Percentiles rank a stretch among this genome's conserved stretches.
phyloP scores from a whole-genome alignment of 1,139 yeast species.

The Taphrina pruni region DNA sequence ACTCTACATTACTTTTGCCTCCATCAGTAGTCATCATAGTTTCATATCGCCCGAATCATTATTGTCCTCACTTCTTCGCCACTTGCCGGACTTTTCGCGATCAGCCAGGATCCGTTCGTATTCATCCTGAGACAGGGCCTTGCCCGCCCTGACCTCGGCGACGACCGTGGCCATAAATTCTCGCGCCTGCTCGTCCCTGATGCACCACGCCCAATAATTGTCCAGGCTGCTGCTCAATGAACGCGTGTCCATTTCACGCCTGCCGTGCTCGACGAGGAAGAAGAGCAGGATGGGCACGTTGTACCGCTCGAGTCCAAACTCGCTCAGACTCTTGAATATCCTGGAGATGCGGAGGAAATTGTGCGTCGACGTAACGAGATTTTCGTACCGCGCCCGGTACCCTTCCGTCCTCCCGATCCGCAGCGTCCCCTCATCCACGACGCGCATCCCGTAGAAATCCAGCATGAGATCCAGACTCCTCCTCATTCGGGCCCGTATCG shows the following conservation, averaged over 20 bases:
- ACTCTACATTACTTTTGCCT: not conserved
- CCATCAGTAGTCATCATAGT: not conserved
- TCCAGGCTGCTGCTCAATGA: slow-evolving; percentile 18
- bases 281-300: slow-evolving; percentile 20
- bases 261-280: slow-evolving; percentile 19
- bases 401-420: slow-evolving; percentile 13
- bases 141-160: not conserved
- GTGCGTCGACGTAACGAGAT: slow-evolving; percentile 6
- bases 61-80: not conserved
- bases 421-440: not conserved
- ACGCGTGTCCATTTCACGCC: slow-evolving; percentile 3
- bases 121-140: not conserved
- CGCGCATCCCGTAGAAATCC: slow-evolving; percentile 34
- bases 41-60: not conserved
- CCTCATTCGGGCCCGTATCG: slow-evolving; percentile 4
- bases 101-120: not conserved
- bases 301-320: slow-evolving; percentile 11
- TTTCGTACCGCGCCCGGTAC: slow-evolving; percentile 14
- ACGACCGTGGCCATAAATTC: not conserved
- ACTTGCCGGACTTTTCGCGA: not conserved
- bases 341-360: slow-evolving; percentile 26
- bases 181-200: slow-evolving; percentile 2
- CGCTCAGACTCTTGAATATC: slow-evolving; percentile 30
- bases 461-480: slow-evolving; percentile 30
- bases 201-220: slow-evolving; percentile 23